These are phyloP conservation scores for Xylariaceae sp. DNA, from an alignment of 2,329 filamentous ascomycete genomes.

Conservation along the genomic window DNA sequence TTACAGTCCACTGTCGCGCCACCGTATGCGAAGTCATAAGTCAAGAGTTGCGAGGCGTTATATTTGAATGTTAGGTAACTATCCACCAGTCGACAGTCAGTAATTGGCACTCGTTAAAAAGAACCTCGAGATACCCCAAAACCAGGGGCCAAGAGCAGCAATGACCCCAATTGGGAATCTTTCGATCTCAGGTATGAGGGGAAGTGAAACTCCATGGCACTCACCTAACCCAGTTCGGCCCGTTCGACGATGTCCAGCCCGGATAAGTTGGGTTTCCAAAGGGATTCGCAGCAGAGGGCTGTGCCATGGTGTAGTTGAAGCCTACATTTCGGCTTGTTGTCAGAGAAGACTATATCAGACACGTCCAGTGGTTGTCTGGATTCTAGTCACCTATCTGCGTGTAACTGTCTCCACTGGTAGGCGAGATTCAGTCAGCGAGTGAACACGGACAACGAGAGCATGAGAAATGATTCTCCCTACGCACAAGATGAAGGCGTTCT, in stretches of 20 bases:
- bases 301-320: conserved; percentile 48
- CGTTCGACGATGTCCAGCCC: conserved; percentile 45
- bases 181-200: no score
- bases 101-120: not conserved
- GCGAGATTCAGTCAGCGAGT: conserved; percentile 1
- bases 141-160: no score
- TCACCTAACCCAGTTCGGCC: conserved; percentile 44
- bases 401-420: conserved; percentile 33
- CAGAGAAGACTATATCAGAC: conserved; percentile 2
- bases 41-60: conserved; percentile 42
- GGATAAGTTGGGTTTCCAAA: conserved; percentile 57
- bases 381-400: conserved; percentile 26
- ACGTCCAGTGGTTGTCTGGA: conserved; percentile 3
- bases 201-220: not conserved
- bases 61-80: conserved; percentile 44
- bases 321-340: conserved; percentile 29
- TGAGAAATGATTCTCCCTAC: conserved; percentile 19
- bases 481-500: conserved; percentile 41
- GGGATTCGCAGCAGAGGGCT: conserved; percentile 51
- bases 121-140: not conserved
- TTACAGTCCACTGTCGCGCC: conserved; percentile 48
- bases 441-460: not conserved
- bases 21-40: conserved; percentile 51
- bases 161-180: no score
- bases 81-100: not conserved